Evolutionary conservation across 495 filamentous ascomycete species (phyloP).

Genomic region (Talaromyces ruber): DNA sequence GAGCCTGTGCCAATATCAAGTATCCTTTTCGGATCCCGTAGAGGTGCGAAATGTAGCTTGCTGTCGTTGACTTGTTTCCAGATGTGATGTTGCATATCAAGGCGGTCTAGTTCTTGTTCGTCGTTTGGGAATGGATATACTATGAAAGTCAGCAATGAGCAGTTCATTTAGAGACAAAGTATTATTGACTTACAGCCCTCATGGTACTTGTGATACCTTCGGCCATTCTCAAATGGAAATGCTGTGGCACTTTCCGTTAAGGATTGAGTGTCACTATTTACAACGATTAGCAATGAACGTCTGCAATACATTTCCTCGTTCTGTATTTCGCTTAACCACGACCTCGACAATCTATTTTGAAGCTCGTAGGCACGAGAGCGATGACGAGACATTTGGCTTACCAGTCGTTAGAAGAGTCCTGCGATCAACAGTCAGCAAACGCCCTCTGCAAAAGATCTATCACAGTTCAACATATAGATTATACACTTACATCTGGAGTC

Average conservation of each 20-base stretch:
- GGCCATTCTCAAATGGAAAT: constrained; percentile 46
- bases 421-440: background rate
- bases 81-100: constrained; percentile 55
- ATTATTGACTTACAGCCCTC: constrained; percentile 38
- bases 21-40: constrained; percentile 43
- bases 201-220: constrained; percentile 49
- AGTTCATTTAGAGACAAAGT: background rate
- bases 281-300: background rate
- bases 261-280: constrained; percentile 37
- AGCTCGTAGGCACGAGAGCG: background rate
- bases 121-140: constrained; percentile 52
- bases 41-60: constrained; percentile 50
- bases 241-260: constrained; percentile 41
- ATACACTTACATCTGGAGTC: constrained; percentile 8
- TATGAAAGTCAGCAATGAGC: constrained; percentile 13
- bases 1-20: constrained; percentile 65
- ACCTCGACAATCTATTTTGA: background rate
- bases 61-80: constrained; percentile 44
- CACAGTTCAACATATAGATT: background rate
- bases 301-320: background rate
- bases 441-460: background rate
- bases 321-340: background rate
- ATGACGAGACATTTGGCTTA: background rate
- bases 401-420: constrained; percentile 4
- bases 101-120: constrained; percentile 43